Conservation (phyloP, 345 rosid genomes). For the Moricandia moricandioides region DNA sequence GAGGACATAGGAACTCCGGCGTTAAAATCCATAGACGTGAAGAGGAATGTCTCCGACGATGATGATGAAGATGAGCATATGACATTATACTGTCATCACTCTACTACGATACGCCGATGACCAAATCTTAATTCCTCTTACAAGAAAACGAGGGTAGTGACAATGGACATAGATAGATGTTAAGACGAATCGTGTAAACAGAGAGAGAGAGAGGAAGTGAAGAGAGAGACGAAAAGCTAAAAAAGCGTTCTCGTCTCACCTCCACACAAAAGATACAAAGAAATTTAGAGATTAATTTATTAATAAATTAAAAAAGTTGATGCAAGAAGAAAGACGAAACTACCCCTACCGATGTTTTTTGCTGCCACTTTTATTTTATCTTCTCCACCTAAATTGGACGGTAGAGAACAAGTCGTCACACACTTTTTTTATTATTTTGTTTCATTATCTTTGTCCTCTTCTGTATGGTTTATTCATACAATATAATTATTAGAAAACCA, state of each 20-base stretch:
- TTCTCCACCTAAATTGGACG: slow-evolving; percentile 40
- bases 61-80: slow-evolving; percentile 25
- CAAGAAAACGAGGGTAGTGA: slow-evolving; percentile 7
- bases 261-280: slow-evolving; percentile 49
- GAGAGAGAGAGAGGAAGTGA: slow-evolving; percentile 15
- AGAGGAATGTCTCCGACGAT: slow-evolving; percentile 39
- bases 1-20: slow-evolving; percentile 77
- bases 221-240: slow-evolving; percentile 33
- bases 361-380: slow-evolving; percentile 28
- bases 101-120: slow-evolving; percentile 1
- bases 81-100: slow-evolving; percentile 48
- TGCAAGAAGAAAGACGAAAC: neutral
- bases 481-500: neutral
- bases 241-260: slow-evolving; percentile 54
- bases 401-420: slow-evolving; percentile 31
- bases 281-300: neutral
- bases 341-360: slow-evolving; percentile 12
- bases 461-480: neutral
- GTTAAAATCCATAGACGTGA: slow-evolving; percentile 63
- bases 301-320: slow-evolving; percentile 12
- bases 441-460: slow-evolving; percentile 26
- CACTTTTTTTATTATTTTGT: neutral
- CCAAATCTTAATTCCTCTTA: slow-evolving; percentile 21
- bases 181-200: slow-evolving; percentile 36
- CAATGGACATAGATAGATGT: slow-evolving; percentile 15